phyloP scores from a whole-genome alignment of 495 filamentous ascomycete species.

The Pyrenula aspistea region DNA sequence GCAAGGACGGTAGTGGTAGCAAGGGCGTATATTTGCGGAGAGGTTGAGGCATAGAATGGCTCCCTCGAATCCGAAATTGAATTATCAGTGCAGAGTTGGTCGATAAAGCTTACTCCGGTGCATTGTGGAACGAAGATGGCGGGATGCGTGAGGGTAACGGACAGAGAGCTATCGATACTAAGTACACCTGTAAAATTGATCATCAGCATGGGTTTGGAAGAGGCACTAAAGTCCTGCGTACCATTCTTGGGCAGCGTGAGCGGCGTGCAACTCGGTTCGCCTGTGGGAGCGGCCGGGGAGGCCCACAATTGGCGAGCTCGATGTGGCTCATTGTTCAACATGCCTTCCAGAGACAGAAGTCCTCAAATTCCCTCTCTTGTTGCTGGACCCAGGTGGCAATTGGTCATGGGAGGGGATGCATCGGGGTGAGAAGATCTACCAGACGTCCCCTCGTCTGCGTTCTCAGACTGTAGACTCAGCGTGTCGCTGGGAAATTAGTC shows the following conservation, averaged over 20 bases:
- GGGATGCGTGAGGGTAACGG: conserved; percentile 37
- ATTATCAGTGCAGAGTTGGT: conserved; percentile 1
- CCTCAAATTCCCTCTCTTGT: background rate
- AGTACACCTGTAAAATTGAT: conserved; percentile 22
- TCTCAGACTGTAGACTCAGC: background rate
- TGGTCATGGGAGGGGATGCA: background rate
- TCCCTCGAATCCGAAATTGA: conserved; percentile 52
- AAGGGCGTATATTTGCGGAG: conserved; percentile 84
- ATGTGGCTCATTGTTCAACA: background rate
- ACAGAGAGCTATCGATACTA: conserved; percentile 28
- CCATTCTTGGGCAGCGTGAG: background rate
- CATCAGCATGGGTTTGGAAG: background rate
- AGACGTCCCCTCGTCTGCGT: background rate
- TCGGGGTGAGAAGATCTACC: background rate
- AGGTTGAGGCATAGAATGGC: conserved; percentile 86
- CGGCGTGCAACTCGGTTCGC: background rate
- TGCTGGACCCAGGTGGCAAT: background rate
- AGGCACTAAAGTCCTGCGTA: background rate
- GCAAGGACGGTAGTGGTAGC: conserved; percentile 83
- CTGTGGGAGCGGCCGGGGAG: background rate
- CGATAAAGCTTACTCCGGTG: conserved; percentile 12
- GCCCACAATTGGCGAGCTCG: background rate
- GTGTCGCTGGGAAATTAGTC: background rate
- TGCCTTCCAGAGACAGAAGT: background rate
- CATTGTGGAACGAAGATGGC: conserved; percentile 42